Evolutionary conservation across 164 flowering plant genomes (phyloP), one percentile per base, ranked within the genome.

Genomic region (Euptelea pleiosperma): DNA sequence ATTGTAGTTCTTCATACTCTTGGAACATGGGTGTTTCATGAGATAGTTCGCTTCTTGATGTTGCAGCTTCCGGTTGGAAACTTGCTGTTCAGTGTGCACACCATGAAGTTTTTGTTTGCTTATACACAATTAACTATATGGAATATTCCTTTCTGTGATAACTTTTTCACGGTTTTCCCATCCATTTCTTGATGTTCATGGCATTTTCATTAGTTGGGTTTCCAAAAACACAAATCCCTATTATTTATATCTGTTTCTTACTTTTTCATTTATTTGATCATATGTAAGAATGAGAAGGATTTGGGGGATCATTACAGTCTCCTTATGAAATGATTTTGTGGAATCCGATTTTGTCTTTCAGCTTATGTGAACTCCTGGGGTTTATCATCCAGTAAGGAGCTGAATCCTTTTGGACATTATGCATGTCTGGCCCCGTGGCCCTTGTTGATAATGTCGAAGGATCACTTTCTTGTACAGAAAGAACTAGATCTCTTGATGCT

Each of bases 361-460:
- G 30, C 51, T 46, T 31, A 41, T 62, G 58, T 59, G 66, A 60
- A 73, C 12, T 11, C 61, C 56, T 65, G 48, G 53, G 51, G 53
- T 40, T 62, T 53, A 21, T 64, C 42, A 37, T 33, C 39, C 53
- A 42, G 31, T 54, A 57, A 69, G 73, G 60, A 68, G 34, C 52
- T 68, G 76, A 61, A 67, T 39, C 45, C 55, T 68, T 67, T 65
- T 52, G 48, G 64, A 55, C 72, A 79, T 78, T 87, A 70, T 88
- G 96, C 97, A 94, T 94, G 99, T 94, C 99, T 84, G 88, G 76
- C 74, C 76, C 74, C 39, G 87, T 67, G 87, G 91, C 73, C 74
- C 71, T 70, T 62, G 81, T 31, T 61, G 77, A 60, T 61, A 70
- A 73, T 44, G 75, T 58, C 63, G 75, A 66, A 61, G 69, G 74